Evolutionary conservation across 768 basidiomycete species (phyloP), one percentile per base, ranked within the genome.

Genomic region (Suillus alpinus): DNA sequence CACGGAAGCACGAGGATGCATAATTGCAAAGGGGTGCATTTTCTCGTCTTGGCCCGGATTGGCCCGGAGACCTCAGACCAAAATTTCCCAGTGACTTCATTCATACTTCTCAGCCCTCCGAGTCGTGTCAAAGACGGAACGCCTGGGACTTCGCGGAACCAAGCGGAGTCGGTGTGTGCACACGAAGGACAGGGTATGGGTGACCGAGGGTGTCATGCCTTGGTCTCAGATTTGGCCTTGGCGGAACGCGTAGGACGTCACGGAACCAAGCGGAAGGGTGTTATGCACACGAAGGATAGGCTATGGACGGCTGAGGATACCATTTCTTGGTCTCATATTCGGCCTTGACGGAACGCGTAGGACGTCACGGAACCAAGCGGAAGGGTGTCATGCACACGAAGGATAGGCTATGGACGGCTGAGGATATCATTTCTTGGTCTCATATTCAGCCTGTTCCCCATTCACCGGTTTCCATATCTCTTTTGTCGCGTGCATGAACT

Each of bases 401-500:
- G 9, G 47, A 49, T 14, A 29, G 14, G 36, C 20, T 18, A 37
- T 37, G 23, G 23, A 37, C 7, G 34, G 16, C 36, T 16, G 52
- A 18, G 14, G 3, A 39, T 39, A 23, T 39, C 36, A 55, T 26
- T 37, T 26, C 36, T 53, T 23, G 20, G 23, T 55, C 23, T 36
- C 51, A 53, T 14, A 4, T 18, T 56, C 32, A 10, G 8, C 34
- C 31, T 36, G 32, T 62, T 70, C 70, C 40, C 66, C 59, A 58
- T 72, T 62, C 55, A 78, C 71, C 23, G 86, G 81, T 68, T 88
- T 94, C 92, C 92, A 96, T 36, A 96, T 81, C 63, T 89, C 89
- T 69, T 91, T 93, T 0, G 94, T 88, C 2, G 88, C 91, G 63
- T 92, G 88, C 93, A 96, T 94, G 62, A 99, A 81, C 70, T 98